These are phyloP conservation scores for Arthrobotrys pseudoclavata DNA, from an alignment of 2,329 filamentous ascomycete genomes.

Conservation along the genomic window DNA sequence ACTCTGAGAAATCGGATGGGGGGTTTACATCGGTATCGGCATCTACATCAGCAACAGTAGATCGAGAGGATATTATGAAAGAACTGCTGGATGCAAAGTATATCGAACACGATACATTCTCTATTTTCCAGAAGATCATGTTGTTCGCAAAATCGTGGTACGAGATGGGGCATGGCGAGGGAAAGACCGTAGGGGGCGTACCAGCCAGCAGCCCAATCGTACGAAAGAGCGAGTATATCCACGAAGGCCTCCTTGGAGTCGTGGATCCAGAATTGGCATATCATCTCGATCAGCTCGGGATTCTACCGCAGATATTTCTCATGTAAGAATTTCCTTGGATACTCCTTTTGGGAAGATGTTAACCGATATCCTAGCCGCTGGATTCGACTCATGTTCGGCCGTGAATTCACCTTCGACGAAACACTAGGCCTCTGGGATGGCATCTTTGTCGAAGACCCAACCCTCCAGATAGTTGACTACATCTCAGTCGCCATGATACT, in stretches of 20 bases:
- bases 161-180: conserved; percentile 73
- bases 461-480: conserved; percentile 83
- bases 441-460: conserved; percentile 86
- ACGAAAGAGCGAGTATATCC: conserved; percentile 85
- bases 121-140: conserved; percentile 89
- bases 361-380: conserved; percentile 75
- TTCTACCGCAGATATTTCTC: conserved; percentile 95
- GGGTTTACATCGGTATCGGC: conserved; percentile 40
- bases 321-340: conserved; percentile 73
- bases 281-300: conserved; percentile 85
- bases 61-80: conserved; percentile 72
- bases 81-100: conserved; percentile 79
- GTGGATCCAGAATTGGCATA: conserved; percentile 85
- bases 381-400: conserved; percentile 91
- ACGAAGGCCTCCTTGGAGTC: conserved; percentile 81
- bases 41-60: conserved; percentile 62
- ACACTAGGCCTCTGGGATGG: conserved; percentile 89
- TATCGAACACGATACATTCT: conserved; percentile 91
- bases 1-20: conserved; percentile 40
- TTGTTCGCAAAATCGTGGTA: conserved; percentile 88
- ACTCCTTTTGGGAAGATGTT: neutral
- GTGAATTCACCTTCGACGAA: conserved; percentile 91
- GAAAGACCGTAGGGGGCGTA: conserved; percentile 67
- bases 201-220: conserved; percentile 79
- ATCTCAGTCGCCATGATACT: conserved; percentile 96